These are phyloP conservation scores for Nidula microcarpa DNA, from an alignment of 768 basidiomycete genomes.

Conservation along the genomic window DNA sequence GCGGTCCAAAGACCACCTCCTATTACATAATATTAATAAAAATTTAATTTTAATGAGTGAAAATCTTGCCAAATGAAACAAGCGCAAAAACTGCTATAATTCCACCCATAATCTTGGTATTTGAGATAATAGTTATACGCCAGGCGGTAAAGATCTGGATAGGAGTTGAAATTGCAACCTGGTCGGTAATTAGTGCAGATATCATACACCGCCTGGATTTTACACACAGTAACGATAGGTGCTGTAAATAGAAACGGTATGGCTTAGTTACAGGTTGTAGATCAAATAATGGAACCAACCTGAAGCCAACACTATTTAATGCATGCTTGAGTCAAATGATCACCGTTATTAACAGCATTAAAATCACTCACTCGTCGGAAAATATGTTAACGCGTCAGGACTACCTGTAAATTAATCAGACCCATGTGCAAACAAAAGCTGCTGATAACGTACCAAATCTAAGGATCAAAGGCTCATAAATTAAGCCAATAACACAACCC, in stretches of 20 bases:
- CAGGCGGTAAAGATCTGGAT: slow-evolving; percentile 21
- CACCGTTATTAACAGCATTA: neutral
- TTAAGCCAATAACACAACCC: neutral
- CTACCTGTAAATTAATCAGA: neutral
- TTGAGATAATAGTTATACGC: slow-evolving; percentile 13
- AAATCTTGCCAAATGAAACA: slow-evolving; percentile 2
- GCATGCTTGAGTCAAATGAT: neutral
- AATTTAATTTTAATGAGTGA: neutral
- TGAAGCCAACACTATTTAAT: neutral
- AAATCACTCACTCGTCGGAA: neutral
- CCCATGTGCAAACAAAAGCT: neutral
- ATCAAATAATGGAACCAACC: neutral
- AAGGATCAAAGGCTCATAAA: neutral
- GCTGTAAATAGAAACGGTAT: slow-evolving; percentile 1
- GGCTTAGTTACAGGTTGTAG: neutral
- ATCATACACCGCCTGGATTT: neutral
- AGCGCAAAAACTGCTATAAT: slow-evolving; percentile 10
- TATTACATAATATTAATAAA: neutral
- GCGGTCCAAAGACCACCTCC: slow-evolving; percentile 14
- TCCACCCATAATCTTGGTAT: slow-evolving; percentile 1
- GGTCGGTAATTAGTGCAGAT: neutral
- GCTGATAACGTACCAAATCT: neutral
- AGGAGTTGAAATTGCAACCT: slow-evolving; percentile 13
- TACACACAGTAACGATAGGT: slow-evolving; percentile 9
- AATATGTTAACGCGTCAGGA: neutral